These are phyloP conservation scores for Picochlorum sp. DNA, from an alignment of 139 green algal species.

Conservation along the genomic window DNA sequence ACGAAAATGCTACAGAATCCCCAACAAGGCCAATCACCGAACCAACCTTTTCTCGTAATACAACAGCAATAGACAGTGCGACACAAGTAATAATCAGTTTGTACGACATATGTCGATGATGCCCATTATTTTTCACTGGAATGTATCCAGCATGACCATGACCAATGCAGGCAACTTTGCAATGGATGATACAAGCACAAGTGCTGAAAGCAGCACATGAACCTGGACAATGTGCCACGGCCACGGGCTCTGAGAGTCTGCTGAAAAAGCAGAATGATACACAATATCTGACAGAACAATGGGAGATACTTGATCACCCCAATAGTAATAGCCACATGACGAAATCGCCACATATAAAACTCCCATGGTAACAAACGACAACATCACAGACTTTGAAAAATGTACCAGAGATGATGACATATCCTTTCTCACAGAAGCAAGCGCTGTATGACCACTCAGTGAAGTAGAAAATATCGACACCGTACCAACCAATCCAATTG, in stretches of 20 bases:
- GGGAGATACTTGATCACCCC: constrained; percentile 20
- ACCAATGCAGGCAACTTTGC: no score
- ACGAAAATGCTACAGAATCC: constrained; percentile 33
- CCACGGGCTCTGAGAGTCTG: no score
- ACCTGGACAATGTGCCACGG: no score
- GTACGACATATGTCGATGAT: no score
- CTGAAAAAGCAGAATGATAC: constrained; percentile 7
- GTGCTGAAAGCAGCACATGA: no score
- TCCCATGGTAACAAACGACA: constrained; percentile 33
- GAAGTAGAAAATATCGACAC: constrained; percentile 48
- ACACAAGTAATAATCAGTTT: constrained; percentile 12
- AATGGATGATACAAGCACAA: no score
- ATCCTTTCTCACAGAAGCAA: constrained; percentile 36
- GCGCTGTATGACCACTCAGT: constrained; percentile 39
- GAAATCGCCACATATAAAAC: constrained; percentile 31
- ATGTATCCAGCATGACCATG: no score
- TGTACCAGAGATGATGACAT: constrained; percentile 28
- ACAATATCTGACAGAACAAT: constrained; percentile 37
- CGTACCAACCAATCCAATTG: constrained; percentile 11
- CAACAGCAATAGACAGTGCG: background rate
- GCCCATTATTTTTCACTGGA: no score
- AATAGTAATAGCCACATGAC: constrained; percentile 36
- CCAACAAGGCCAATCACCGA: constrained; percentile 34
- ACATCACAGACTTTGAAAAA: constrained; percentile 25
- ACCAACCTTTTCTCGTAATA: constrained; percentile 18